phyloP scores from a whole-genome alignment of 1,139 yeast genomes.

The Spathaspora sp. region DNA sequence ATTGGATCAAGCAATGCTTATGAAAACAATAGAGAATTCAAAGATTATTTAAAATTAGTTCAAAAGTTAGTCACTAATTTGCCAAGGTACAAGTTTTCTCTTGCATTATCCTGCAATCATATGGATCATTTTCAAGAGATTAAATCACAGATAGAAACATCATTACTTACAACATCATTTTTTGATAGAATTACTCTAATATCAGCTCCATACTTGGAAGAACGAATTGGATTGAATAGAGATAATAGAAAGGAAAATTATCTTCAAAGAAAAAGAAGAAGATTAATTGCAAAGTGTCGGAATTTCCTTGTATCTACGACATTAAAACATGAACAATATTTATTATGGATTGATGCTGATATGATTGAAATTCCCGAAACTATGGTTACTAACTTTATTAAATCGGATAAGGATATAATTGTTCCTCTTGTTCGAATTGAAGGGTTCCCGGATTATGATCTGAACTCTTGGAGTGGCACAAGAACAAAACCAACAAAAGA shows the following conservation, averaged over 20 bases:
- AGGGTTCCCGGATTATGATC: conserved; percentile 37
- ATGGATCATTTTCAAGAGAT: too few species aligned
- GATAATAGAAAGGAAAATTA: conserved; percentile 26
- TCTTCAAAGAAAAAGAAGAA: conserved; percentile 30
- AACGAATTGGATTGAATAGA: conserved; percentile 17
- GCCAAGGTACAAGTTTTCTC: too few species aligned
- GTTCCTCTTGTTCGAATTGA: conserved; percentile 36
- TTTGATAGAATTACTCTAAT: conserved; percentile 27
- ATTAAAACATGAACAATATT: conserved; percentile 26
- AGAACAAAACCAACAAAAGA: conserved; percentile 35
- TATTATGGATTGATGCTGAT: conserved; percentile 42
- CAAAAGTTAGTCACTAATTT: too few species aligned
- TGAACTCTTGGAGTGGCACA: conserved; percentile 47
- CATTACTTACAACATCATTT: too few species aligned
- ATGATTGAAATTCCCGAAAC: conserved; percentile 25
- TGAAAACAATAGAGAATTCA: too few species aligned
- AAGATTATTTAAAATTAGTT: too few species aligned
- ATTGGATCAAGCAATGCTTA: too few species aligned
- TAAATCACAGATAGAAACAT: too few species aligned
- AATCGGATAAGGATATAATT: conserved; percentile 36
- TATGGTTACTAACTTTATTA: conserved; percentile 30
- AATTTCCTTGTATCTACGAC: conserved; percentile 28
- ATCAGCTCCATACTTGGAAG: conserved; percentile 32
- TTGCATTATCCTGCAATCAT: too few species aligned
- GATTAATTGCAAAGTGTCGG: conserved; percentile 32